These are phyloP conservation scores for Graphiopsis chlorocephala DNA, from an alignment of 2,329 filamentous ascomycete species.

Conservation along the genomic window DNA sequence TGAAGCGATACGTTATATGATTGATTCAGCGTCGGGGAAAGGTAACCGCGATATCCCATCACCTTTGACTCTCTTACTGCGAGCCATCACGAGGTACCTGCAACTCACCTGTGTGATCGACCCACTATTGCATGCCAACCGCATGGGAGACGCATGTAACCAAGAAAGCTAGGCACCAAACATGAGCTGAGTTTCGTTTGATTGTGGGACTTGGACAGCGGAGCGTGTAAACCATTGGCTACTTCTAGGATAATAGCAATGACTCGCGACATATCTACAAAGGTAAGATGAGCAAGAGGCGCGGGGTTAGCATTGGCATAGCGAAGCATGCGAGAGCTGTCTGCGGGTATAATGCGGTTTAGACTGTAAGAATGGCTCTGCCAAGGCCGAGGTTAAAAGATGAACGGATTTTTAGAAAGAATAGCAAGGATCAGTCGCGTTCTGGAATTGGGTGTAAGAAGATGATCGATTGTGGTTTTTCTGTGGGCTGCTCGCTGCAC, in stretches of 20 bases:
- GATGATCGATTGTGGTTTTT: neutral
- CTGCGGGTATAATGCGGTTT: constrained; percentile 3
- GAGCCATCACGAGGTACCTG: constrained; percentile 10
- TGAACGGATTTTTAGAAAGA: neutral
- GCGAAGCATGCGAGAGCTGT: neutral
- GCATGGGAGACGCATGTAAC: constrained; percentile 4
- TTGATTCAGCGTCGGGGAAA: neutral
- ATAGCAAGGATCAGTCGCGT: neutral
- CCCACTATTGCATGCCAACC: constrained; percentile 6
- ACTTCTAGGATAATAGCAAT: neutral
- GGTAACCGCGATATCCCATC: neutral
- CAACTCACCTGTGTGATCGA: neutral
- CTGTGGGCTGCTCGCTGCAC: neutral
- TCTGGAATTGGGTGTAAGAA: neutral
- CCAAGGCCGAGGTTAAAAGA: constrained; percentile 13
- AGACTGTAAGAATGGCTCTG: neutral
- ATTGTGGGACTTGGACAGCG: neutral
- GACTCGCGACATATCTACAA: neutral
- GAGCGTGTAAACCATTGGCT: neutral
- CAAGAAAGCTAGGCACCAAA: neutral
- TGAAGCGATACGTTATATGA: neutral
- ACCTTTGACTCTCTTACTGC: neutral
- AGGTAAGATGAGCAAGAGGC: constrained; percentile 5
- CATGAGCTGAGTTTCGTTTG: neutral
- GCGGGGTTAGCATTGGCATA: constrained; percentile 14